Conservation (phyloP, 2,329 filamentous ascomycete species). For the Penicillium paneum region DNA sequence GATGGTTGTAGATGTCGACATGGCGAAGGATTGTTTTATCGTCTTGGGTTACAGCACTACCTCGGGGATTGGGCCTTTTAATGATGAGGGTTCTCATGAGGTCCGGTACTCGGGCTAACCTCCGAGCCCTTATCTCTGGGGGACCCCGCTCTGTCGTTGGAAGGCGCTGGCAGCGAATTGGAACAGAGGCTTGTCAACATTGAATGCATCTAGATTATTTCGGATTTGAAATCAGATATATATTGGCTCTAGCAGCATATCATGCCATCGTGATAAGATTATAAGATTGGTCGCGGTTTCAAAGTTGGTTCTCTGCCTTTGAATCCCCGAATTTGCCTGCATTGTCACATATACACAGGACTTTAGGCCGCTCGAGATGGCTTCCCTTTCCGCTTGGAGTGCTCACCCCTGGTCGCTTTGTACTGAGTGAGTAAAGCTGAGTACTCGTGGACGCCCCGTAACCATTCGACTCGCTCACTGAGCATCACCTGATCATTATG, state of each 20-base stretch:
- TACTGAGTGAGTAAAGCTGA: no score
- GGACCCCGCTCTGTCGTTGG: slow-evolving; percentile 18
- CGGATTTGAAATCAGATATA: neutral
- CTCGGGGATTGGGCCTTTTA: neutral
- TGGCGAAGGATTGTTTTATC: neutral
- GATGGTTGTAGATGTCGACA: slow-evolving; percentile 18
- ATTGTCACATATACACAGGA: neutral
- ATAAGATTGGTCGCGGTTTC: neutral
- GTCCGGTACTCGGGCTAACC: neutral
- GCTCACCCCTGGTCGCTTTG: no score
- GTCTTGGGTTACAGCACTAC: neutral
- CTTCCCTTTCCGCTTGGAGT: no score
- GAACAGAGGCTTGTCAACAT: neutral
- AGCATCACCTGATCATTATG: neutral
- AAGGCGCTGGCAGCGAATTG: slow-evolving; percentile 13
- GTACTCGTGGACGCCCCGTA: no score
- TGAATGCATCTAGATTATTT: neutral
- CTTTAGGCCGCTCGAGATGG: no score
- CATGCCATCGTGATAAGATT: neutral
- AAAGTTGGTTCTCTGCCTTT: neutral
- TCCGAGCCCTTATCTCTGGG: slow-evolving; percentile 17
- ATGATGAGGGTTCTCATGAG: neutral
- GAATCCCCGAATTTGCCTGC: neutral
- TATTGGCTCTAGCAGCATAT: neutral
- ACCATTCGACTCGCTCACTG: no score